Evolutionary conservation across 208 protist species (phyloP), one percentile per base, ranked within the genome.

Genomic region (Spongospora subterranea): DNA sequence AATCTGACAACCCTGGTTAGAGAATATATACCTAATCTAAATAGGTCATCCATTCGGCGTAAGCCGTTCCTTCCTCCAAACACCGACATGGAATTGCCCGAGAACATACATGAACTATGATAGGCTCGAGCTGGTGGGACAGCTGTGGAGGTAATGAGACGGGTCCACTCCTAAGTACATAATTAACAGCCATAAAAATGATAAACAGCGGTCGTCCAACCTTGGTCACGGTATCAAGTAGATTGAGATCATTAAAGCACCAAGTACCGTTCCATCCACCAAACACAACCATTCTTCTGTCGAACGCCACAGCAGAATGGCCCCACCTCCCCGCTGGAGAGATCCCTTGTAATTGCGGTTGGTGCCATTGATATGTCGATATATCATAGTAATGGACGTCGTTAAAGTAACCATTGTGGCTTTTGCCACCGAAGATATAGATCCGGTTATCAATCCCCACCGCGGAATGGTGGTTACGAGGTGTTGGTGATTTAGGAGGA

Each of bases 341-440:
- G 71, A 82, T 82, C 6, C 71, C 71, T 39, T 39, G 71, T 40
- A 82, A n/a, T n/a, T 82, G 71, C n/a, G 71, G 71, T 35, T 82
- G 71, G n/a, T 82, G n/a, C 71, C 71, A 82, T 82, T 82, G 71
- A 43, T 43, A n/a, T 43, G 71, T 82, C 6, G 71, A 39, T 6
- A 82, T 82, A 43, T 82, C 71, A 82, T 82, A 82, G 71, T 82
- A 82, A 43, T 82, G 71, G 71, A 82, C 71, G 35, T 82, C 71
- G 71, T 82, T 82, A n/a, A 82, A 82, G 35, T 82, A 82, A 39
- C 71, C 71, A 82, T 82, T 82, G 71, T 82, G 71, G 71, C 71
- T 82, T 43, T 82, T 82, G 71, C 71, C 71, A 17, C 71, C 71
- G 71, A 82, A 82, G 6, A 82, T 43, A 43, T 82, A 82, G 11